Base-by-base conservation (phyloP, 2,329 filamentous ascomycete species). In the Botrytis galanthina region DNA sequence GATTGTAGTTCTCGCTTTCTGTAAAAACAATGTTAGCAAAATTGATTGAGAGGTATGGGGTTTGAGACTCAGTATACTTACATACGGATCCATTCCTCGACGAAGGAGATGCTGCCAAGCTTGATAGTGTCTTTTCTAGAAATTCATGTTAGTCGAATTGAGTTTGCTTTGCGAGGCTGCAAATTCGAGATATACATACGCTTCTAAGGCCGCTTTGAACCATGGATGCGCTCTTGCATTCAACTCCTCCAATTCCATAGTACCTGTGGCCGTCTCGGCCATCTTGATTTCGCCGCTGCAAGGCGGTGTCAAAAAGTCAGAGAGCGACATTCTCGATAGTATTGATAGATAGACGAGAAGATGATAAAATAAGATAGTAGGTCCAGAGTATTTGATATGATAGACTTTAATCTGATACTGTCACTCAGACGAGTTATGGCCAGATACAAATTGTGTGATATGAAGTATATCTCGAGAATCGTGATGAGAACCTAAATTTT, bases 151-250 rank as follows among this genome's bases (percentile, higher is more conserved):
- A 57, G 51, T 29, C n/a, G n/a, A 57, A 29, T 57, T 32, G n/a
- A 57, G n/a, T 57, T 8, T 57, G 14, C 14, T 29, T 57, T 29
- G n/a, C 14, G 51, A 57, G 12, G 26, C 51, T 57, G 1, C 26
- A 4, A 16, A 54, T n/a, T 29, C 14, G n/a, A 29, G n/a, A 18
- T 57, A 57, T 16, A 9, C n/a, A 29, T 57, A 57, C 51, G 1
- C 14, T 2, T 18, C 1, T 29, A 29, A 9, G 3, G 16, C 14
- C 51, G 0, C 6, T 4, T 7, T 6, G 14, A n/a, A 18, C 9
- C 4, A n/a, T 57, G 16, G 51, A 18, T 18, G 8, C 0, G 8
- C 14, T 32, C n/a, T 57, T n/a, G 7, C 51, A 57, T 16, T 54
- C 2, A 0, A 3, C 12, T 29, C 51, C 14, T 29, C 26, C 39